These are phyloP conservation scores for Ceratocystis cubensis DNA, from an alignment of 2,329 filamentous ascomycete species.

Conservation along the genomic window DNA sequence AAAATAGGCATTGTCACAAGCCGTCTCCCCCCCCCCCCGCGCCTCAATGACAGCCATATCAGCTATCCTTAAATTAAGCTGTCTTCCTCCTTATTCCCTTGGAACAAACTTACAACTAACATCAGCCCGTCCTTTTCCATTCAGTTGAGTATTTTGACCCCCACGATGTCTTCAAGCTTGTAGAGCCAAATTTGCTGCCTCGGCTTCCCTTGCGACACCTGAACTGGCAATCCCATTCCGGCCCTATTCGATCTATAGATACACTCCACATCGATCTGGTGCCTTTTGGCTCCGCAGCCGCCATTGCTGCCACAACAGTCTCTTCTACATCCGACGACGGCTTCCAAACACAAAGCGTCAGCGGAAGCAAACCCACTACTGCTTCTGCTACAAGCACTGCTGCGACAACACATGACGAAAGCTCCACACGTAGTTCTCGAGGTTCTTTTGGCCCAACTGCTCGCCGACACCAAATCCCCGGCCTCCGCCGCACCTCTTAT, in stretches of 20 bases:
- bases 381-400: slow-evolving; percentile 32
- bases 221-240: slow-evolving; percentile 90
- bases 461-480: slow-evolving; percentile 87
- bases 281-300: slow-evolving; percentile 41
- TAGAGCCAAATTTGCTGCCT: slow-evolving; percentile 63
- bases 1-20: background rate
- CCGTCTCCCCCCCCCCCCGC: background rate
- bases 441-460: slow-evolving; percentile 33
- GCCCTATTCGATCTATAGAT: slow-evolving; percentile 84
- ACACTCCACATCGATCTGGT: slow-evolving; percentile 82
- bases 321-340: slow-evolving; percentile 40
- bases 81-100: slow-evolving; percentile 21
- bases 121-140: slow-evolving; percentile 8
- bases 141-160: slow-evolving; percentile 94
- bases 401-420: slow-evolving; percentile 27
- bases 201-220: slow-evolving; percentile 80
- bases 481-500: slow-evolving; percentile 83
- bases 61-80: background rate
- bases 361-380: slow-evolving; percentile 28
- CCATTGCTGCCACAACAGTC: slow-evolving; percentile 29
- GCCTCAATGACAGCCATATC: background rate
- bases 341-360: slow-evolving; percentile 45
- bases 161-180: slow-evolving; percentile 69
- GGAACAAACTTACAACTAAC: background rate
- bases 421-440: background rate